Percentiles rank a stretch among this genome's conserved stretches.
phyloP scores from a whole-genome alignment of 2,329 filamentous ascomycete genomes.

The Parastagonospora avenae region DNA sequence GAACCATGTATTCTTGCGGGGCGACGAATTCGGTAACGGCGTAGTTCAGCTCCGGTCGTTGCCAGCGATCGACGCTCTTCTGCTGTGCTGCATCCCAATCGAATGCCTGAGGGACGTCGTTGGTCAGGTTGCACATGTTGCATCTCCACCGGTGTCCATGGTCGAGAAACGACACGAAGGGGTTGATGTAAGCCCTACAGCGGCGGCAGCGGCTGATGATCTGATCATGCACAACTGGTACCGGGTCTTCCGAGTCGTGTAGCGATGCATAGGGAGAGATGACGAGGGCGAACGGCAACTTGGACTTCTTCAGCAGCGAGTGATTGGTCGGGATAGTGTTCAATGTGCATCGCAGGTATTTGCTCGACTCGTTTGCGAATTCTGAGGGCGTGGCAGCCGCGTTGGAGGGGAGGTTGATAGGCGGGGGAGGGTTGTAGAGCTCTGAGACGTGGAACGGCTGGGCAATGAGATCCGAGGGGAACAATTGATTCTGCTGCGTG shows the following conservation, averaged over 20 bases:
- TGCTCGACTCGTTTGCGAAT: slow-evolving; percentile 86
- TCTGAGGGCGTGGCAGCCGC: slow-evolving; percentile 93
- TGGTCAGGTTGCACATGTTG: slow-evolving; percentile 99
- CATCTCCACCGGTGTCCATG: slow-evolving; percentile 98
- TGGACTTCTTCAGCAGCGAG: slow-evolving; percentile 94
- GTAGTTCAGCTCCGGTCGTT: slow-evolving; percentile 90
- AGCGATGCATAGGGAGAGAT: slow-evolving; percentile 95
- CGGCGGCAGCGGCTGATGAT: slow-evolving; percentile 95
- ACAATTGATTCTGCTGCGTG: slow-evolving; percentile 73
- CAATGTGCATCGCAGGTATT: slow-evolving; percentile 93
- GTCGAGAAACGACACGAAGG: slow-evolving; percentile 91
- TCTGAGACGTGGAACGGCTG: slow-evolving; percentile 95
- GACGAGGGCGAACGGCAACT: slow-evolving; percentile 87
- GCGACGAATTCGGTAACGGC: slow-evolving; percentile 97
- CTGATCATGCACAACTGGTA: slow-evolving; percentile 94
- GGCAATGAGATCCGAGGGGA: slow-evolving; percentile 87
- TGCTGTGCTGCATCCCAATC: slow-evolving; percentile 96
- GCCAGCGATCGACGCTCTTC: slow-evolving; percentile 86
- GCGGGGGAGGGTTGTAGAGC: slow-evolving; percentile 87
- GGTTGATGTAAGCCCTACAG: slow-evolving; percentile 94
- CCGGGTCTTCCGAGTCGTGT: slow-evolving; percentile 87
- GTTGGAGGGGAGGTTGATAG: slow-evolving; percentile 88
- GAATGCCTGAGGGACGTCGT: slow-evolving; percentile 95
- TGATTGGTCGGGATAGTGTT: slow-evolving; percentile 93
- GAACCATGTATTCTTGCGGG: slow-evolving; percentile 99